Base-by-base conservation (phyloP, 495 filamentous ascomycete genomes). In the Hyaloscypha hepaticicola region DNA sequence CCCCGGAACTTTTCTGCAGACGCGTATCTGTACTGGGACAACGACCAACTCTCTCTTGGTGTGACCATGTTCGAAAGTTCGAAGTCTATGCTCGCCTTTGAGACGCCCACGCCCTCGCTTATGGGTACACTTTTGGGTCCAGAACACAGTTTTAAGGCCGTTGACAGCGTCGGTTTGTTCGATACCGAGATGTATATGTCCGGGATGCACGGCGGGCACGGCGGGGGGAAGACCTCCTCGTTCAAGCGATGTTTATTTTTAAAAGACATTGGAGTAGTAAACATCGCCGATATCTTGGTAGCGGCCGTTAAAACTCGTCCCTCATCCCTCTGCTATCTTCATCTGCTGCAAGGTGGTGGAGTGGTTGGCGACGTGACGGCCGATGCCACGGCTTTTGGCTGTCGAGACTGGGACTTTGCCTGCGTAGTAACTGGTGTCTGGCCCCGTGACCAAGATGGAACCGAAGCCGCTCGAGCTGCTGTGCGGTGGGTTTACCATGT, bases 191-290 rank as follows among this genome's bases (percentile, higher is more conserved):
- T 87, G 82, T 86, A 87, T 73, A 78, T 88, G 72, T 85, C 82
- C 16, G 69, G 59, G 50, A 83, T 88, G 82, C 84, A 88, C 60
- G 82, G 82, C 53, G 85, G 83, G 22, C 84, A 87, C 65, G 78
- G 78, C 60, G 77, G 78, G 52, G 78, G 77, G 70, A 87, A 85
- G 73, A 87, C 83, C 1, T 86, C 80, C 56, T 80, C 85, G 22
- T 88, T 89, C 77, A 88, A 88, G 76, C 80, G 85, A 74, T 87
- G 85, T 71, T 56, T 88, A 66, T 87, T 88, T 69, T 75, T 89
- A 49, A 83, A 83, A 66, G 0, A 68, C 64, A 81, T 87, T 60
- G 80, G 77, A 76, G 61, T 55, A 75, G 62, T 26, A 21, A 67
- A 72, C 56, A 52, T 87, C 26, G 69, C 71, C 38, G 65, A 77